phyloP scores from a whole-genome alignment of 1,284 basidiomycete species.

The Sporisorium graminicola region DNA sequence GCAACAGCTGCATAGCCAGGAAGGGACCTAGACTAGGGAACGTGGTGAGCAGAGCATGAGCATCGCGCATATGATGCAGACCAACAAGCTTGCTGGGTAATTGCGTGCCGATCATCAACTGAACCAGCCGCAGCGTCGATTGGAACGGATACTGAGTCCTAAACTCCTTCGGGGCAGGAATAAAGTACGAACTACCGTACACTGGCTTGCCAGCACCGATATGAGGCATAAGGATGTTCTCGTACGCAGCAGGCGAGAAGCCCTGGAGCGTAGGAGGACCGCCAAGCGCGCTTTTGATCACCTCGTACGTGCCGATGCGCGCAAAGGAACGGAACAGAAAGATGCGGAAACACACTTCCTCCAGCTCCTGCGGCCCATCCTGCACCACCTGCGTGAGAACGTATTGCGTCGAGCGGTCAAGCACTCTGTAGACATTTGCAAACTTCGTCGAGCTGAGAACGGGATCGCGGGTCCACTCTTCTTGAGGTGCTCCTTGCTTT shows the following conservation, averaged over 20 bases:
- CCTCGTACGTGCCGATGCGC: conserved; percentile 76
- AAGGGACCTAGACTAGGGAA: conserved; percentile 78
- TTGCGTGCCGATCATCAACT: conserved; percentile 74
- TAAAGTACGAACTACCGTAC: conserved; percentile 78
- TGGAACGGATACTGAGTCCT: conserved; percentile 72
- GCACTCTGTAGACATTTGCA: conserved; percentile 77
- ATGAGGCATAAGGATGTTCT: conserved; percentile 72
- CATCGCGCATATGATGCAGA: conserved; percentile 73
- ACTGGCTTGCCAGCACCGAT: conserved; percentile 71
- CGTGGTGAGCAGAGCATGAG: conserved; percentile 74
- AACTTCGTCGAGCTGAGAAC: conserved; percentile 74
- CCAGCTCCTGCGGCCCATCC: conserved; percentile 74
- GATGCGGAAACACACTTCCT: conserved; percentile 76
- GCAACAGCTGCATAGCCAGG: conserved; percentile 71
- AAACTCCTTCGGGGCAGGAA: conserved; percentile 74
- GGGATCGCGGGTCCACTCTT: conserved; percentile 70
- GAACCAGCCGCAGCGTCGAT: conserved; percentile 75
- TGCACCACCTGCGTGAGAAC: conserved; percentile 76
- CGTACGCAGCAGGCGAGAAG: conserved; percentile 73
- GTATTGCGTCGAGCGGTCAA: conserved; percentile 76
- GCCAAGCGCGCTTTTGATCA: conserved; percentile 73
- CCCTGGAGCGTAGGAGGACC: conserved; percentile 73
- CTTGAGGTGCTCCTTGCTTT: conserved; percentile 12
- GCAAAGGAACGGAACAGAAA: conserved; percentile 77
- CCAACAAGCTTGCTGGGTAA: conserved; percentile 72